Percentiles rank a stretch among this genome's conserved stretches.
phyloP scores from a whole-genome alignment of 306 rosid genomes.

The Cucurbita ficifolia region DNA sequence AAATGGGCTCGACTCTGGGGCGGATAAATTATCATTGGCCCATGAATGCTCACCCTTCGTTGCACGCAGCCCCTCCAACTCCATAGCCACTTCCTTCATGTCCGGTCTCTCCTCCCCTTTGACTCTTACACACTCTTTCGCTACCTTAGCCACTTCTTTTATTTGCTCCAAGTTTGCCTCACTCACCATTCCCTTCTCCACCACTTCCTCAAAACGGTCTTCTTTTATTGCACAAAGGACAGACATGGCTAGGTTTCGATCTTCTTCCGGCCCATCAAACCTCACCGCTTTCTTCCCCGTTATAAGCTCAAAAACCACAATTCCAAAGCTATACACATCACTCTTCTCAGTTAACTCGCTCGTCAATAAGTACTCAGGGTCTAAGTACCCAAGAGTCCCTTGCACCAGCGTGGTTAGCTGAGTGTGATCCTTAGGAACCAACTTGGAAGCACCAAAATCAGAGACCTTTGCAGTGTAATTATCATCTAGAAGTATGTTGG shows the following conservation, averaged over 20 bases:
- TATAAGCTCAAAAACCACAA: slow-evolving; percentile 28
- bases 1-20: too few species aligned
- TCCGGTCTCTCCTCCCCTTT: slow-evolving; percentile 38
- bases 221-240: slow-evolving; percentile 22
- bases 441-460: slow-evolving; percentile 29
- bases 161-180: slow-evolving; percentile 13
- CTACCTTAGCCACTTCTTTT: slow-evolving; percentile 19
- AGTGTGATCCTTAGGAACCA: slow-evolving; percentile 22
- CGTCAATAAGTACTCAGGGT: slow-evolving; percentile 22
- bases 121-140: slow-evolving; percentile 15
- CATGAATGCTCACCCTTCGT: not conserved
- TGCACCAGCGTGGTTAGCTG: slow-evolving; percentile 23
- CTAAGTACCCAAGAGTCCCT: slow-evolving; percentile 34
- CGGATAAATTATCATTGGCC: too few species aligned
- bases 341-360: slow-evolving; percentile 22
- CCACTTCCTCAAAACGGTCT: slow-evolving; percentile 15
- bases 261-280: slow-evolving; percentile 5
- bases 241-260: slow-evolving; percentile 17
- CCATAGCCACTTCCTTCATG: slow-evolving; percentile 40
- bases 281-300: slow-evolving; percentile 23
- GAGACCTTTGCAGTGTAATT: slow-evolving; percentile 24
- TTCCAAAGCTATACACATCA: slow-evolving; percentile 40
- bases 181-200: slow-evolving; percentile 10
- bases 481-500: slow-evolving; percentile 23
- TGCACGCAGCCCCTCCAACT: slow-evolving; percentile 21